Base-by-base conservation (phyloP, 2,329 filamentous ascomycete genomes). In the Cercospora sp. region DNA sequence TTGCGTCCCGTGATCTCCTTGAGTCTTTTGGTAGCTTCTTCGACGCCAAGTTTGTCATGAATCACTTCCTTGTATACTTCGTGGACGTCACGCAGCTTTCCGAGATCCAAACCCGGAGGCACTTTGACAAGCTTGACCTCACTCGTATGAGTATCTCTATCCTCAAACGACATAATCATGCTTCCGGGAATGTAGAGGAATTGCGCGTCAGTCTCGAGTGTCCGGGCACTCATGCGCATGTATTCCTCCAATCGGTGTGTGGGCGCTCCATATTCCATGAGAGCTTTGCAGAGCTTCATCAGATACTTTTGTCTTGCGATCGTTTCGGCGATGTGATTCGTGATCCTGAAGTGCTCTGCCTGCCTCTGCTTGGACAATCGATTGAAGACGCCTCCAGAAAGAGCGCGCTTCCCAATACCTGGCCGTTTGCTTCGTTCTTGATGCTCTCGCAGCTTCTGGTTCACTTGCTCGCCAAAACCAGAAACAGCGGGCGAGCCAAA, bases 111-210 rank as follows among this genome's bases (percentile, higher is more conserved):
- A 1, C 90, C 90, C 74, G 92, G 90, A 0, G 81, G 80, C 0
- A 87, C 86, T 12, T 89, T 86, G 6, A 93, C 88, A 33, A 93
- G 85, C 80, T 92, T 91, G 69, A 93, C 90, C 76, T 93, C 90
- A n/a, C 90, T 90, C 0, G 91, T 93, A 75, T 93, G 90, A 0
- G 90, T 92, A 0, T 84, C 81, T 5, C 82, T 80, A 78, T 94
- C 91, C 75, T 88, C 93, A 75, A 97, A 97, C 4, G 92, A 94
- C 76, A 97, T 91, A 66, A 97, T 91, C 94, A 97, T 97, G 76
- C 92, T 96, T 0, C 92, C 92, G 0, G 94, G 93, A 31, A 97
- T 87, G 77, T 97, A 97, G 23, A 97, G 82, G 73, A 95, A 97
- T 75, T 96, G 93, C 5, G 90, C 91, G 72, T 96, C 91, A 16